Percentiles rank a stretch among this genome's conserved stretches.
Conservation (phyloP, 2,329 filamentous ascomycete genomes). For the Ilyonectria sp. region DNA sequence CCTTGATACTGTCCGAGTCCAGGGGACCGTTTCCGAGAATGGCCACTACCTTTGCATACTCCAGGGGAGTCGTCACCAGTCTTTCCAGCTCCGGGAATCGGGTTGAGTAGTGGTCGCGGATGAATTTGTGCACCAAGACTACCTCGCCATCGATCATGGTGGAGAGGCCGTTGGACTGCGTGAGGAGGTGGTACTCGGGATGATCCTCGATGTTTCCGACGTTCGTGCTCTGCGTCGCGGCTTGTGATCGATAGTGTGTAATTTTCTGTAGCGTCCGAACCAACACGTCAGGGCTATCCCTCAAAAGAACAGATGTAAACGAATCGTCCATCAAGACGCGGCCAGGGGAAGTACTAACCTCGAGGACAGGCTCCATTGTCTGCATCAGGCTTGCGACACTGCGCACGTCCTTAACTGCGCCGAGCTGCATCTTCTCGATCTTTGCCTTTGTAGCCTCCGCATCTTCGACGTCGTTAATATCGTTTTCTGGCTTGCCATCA, state of each 20-base stretch:
- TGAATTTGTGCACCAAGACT: constrained; percentile 93
- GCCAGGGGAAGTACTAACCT: constrained; percentile 73
- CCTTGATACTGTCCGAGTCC: constrained; percentile 84
- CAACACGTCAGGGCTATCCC: constrained; percentile 78
- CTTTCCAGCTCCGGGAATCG: constrained; percentile 94
- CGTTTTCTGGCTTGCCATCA: constrained; percentile 58
- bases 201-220: constrained; percentile 92
- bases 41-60: constrained; percentile 95
- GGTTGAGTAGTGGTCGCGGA: constrained; percentile 94
- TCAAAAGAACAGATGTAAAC: constrained; percentile 74
- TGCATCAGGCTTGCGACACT: constrained; percentile 87
- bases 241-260: constrained; percentile 79
- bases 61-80: constrained; percentile 90
- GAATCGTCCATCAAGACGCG: constrained; percentile 50
- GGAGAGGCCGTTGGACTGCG: constrained; percentile 89
- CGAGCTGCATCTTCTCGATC: constrained; percentile 86
- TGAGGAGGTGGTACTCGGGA: constrained; percentile 90
- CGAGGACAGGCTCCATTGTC: constrained; percentile 83
- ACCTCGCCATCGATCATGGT: constrained; percentile 96
- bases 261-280: constrained; percentile 79
- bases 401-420: constrained; percentile 81
- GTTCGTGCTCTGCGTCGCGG: constrained; percentile 74
- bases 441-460: constrained; percentile 82
- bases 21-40: constrained; percentile 94
- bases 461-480: constrained; percentile 69